phyloP scores from a whole-genome alignment of 495 filamentous ascomycete genomes.

The Articulospora tetracladia region DNA sequence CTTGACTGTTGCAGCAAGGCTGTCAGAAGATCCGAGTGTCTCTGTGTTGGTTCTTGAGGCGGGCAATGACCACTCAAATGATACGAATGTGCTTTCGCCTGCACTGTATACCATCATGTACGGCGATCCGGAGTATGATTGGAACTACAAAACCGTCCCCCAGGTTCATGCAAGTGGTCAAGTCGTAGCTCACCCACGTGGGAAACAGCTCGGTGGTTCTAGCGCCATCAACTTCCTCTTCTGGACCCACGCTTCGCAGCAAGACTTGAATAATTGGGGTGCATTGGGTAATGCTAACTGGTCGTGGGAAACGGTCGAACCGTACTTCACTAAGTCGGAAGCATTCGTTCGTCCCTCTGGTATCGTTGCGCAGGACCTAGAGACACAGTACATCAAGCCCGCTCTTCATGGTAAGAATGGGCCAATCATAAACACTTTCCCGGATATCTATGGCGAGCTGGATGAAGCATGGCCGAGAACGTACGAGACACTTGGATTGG shows the following conservation, averaged over 20 bases:
- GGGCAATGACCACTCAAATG: conserved; percentile 36
- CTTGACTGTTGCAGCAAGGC: not conserved
- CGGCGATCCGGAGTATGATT: conserved; percentile 43
- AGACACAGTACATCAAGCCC: conserved; percentile 33
- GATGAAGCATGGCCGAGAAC: conserved; percentile 7
- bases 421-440: conserved; percentile 15
- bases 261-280: conserved; percentile 32
- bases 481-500: not conserved
- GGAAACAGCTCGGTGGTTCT: conserved; percentile 41
- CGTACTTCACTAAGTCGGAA: conserved; percentile 37
- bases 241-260: conserved; percentile 33
- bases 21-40: not conserved
- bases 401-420: conserved; percentile 33
- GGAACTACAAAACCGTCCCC: conserved; percentile 44
- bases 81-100: conserved; percentile 41
- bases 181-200: conserved; percentile 13
- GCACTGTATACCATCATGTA: conserved; percentile 37
- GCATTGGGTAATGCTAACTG: conserved; percentile 35
- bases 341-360: conserved; percentile 29
- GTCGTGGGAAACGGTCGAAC: conserved; percentile 31
- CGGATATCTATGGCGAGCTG: conserved; percentile 2
- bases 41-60: conserved; percentile 50
- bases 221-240: conserved; percentile 51
- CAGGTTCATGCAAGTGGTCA: conserved; percentile 32
- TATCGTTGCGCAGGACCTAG: conserved; percentile 27